phyloP scores from a whole-genome alignment of 2,329 filamentous ascomycete species.

The Xylaria sp. region DNA sequence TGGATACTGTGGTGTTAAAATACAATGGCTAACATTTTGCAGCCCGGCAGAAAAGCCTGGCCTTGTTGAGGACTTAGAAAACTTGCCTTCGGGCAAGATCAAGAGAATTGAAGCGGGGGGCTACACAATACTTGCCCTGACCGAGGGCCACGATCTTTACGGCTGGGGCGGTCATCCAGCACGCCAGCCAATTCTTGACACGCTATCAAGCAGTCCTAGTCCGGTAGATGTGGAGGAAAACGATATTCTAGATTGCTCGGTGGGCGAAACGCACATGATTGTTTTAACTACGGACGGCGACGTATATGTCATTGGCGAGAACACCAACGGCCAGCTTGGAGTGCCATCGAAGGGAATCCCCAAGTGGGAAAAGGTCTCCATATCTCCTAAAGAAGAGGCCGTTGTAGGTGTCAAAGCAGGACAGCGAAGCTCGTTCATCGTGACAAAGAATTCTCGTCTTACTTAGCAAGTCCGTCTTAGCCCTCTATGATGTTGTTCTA shows the following conservation, averaged over 20 bases:
- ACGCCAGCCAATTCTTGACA: constrained; percentile 48
- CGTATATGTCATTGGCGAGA: constrained; percentile 67
- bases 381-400: constrained; percentile 46
- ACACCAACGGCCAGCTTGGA: constrained; percentile 69
- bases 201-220: constrained; percentile 51
- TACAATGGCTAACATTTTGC: constrained; percentile 28
- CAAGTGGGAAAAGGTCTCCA: constrained; percentile 53
- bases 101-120: constrained; percentile 65
- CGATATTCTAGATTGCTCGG: constrained; percentile 66
- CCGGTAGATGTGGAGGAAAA: constrained; percentile 59
- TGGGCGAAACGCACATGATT: constrained; percentile 69
- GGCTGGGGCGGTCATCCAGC: constrained; percentile 65
- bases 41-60: constrained; percentile 60
- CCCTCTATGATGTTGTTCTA: constrained; percentile 57
- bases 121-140: constrained; percentile 67
- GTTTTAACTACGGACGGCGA: constrained; percentile 60
- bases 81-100: constrained; percentile 63
- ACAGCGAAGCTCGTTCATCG: constrained; percentile 60
- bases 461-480: constrained; percentile 49
- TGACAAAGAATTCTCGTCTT: constrained; percentile 48
- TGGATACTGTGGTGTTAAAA: not conserved
- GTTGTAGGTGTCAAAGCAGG: constrained; percentile 60
- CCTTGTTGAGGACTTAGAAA: constrained; percentile 59
- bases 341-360: constrained; percentile 46
- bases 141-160: constrained; percentile 67